Evolutionary conservation across 2,329 filamentous ascomycete genomes (phyloP).

Genomic region (Macrophomina tecta): DNA sequence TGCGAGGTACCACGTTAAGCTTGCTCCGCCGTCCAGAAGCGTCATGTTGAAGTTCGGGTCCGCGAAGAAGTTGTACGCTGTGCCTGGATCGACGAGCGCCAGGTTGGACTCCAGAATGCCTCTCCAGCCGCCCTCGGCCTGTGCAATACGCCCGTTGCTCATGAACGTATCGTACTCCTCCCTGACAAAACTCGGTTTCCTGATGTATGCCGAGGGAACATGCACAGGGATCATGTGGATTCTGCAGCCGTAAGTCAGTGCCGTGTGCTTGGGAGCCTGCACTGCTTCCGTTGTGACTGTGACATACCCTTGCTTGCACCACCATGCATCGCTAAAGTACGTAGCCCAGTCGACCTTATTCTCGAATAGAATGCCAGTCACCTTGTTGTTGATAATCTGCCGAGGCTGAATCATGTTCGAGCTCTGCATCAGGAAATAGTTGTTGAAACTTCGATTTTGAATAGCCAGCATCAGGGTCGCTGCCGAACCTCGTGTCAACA

Average conservation of each 20-base stretch:
- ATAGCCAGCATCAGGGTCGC: constrained; percentile 83
- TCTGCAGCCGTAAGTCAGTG: constrained; percentile 38
- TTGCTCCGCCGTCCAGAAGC: constrained; percentile 76
- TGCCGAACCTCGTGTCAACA: not conserved
- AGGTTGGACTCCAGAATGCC: constrained; percentile 81
- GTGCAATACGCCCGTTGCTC: constrained; percentile 66
- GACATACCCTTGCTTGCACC: constrained; percentile 67
- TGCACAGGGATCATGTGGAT: constrained; percentile 87
- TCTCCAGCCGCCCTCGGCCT: constrained; percentile 78
- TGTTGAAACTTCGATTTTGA: constrained; percentile 72
- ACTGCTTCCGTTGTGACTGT: not conserved
- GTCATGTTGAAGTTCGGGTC: not conserved
- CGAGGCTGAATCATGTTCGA: constrained; percentile 76
- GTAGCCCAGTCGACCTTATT: constrained; percentile 94
- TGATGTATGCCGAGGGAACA: constrained; percentile 72
- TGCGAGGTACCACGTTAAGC: constrained; percentile 47
- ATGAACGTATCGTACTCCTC: constrained; percentile 81
- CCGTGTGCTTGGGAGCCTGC: not conserved
- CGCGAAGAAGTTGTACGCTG: constrained; percentile 78
- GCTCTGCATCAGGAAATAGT: constrained; percentile 82
- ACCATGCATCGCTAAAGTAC: constrained; percentile 74
- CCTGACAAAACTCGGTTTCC: constrained; percentile 73
- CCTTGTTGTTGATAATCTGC: constrained; percentile 82
- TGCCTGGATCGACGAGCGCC: constrained; percentile 73
- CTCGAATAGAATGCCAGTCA: constrained; percentile 78